phyloP scores from a whole-genome alignment of 1,139 yeast species.

The Suhomyces chickasaworum region DNA sequence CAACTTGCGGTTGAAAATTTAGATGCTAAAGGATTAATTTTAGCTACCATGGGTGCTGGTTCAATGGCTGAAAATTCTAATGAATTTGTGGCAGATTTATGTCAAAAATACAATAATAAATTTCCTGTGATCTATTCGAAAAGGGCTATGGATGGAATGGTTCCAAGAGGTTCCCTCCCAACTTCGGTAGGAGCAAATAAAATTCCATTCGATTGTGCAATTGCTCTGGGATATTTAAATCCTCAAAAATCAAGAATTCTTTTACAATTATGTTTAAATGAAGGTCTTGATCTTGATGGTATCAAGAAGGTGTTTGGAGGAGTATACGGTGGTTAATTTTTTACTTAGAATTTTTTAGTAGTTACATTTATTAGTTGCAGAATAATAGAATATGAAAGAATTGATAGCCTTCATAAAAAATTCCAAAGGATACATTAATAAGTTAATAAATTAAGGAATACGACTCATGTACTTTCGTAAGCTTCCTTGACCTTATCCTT shows the following conservation, averaged over 20 bases:
- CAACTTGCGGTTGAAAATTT: conserved; percentile 46
- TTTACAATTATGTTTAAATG: conserved; percentile 57
- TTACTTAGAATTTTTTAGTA: background rate
- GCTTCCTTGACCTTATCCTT: conserved; percentile 59
- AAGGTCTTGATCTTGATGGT: conserved; percentile 39
- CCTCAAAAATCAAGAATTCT: conserved; percentile 68
- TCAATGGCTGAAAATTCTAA: conserved; percentile 57
- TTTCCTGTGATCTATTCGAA: conserved; percentile 66
- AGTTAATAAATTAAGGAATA: conserved; percentile 5
- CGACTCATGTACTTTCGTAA: conserved; percentile 31
- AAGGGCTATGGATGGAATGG: conserved; percentile 67
- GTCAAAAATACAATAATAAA: conserved; percentile 22
- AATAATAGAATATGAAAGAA: conserved; percentile 5
- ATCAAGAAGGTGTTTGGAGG: conserved; percentile 53
- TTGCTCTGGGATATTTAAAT: conserved; percentile 68
- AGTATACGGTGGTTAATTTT: conserved; percentile 28
- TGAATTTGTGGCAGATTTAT: conserved; percentile 29
- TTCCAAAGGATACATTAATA: background rate
- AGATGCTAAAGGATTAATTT: conserved; percentile 53
- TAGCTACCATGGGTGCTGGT: conserved; percentile 77
- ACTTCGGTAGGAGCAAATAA: conserved; percentile 21
- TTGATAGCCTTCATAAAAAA: background rate
- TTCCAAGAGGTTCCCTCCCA: conserved; percentile 53
- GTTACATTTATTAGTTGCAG: conserved; percentile 8
- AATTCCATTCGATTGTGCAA: conserved; percentile 29